A percentile compares a stretch with the other conserved stretches of the same genome.
These are phyloP conservation scores for Nakazawaea molendinolei DNA, from an alignment of 805 yeast species.

Conservation along the genomic window DNA sequence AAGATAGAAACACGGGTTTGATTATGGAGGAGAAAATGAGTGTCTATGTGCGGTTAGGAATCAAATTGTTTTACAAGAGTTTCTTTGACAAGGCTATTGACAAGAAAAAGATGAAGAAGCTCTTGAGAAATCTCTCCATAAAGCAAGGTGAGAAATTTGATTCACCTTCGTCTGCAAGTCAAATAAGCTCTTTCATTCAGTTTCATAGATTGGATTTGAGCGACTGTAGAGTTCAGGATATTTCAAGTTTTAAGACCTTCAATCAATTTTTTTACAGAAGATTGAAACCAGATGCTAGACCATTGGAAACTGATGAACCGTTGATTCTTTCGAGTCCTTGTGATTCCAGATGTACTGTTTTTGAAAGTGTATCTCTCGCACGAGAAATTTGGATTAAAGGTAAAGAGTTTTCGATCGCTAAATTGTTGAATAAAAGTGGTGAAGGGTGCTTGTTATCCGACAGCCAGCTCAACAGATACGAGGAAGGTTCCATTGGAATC, in stretches of 20 bases:
- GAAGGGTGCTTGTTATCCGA: constrained; percentile 25
- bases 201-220: constrained; percentile 75
- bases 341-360: constrained; percentile 78
- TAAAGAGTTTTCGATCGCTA: constrained; percentile 57
- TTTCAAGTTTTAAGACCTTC: constrained; percentile 55
- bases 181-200: constrained; percentile 70
- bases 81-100: constrained; percentile 51
- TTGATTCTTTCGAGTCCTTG: constrained; percentile 69
- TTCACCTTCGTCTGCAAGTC: constrained; percentile 52
- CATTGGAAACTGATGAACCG: constrained; percentile 51
- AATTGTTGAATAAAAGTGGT: constrained; percentile 45
- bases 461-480: constrained; percentile 23
- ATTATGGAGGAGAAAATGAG: constrained; percentile 93
- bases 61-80: constrained; percentile 75
- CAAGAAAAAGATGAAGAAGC: constrained; percentile 47
- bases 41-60: constrained; percentile 81
- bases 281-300: constrained; percentile 65
- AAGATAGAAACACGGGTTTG: constrained; percentile 83
- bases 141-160: constrained; percentile 87
- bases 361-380: constrained; percentile 51
- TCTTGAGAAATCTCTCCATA: constrained; percentile 59
- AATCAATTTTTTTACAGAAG: constrained; percentile 86
- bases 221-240: constrained; percentile 51
- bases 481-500: constrained; percentile 60
- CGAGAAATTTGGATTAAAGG: constrained; percentile 89